Base-by-base conservation (phyloP, 306 rosid species). In the Pyrus communis region DNA sequence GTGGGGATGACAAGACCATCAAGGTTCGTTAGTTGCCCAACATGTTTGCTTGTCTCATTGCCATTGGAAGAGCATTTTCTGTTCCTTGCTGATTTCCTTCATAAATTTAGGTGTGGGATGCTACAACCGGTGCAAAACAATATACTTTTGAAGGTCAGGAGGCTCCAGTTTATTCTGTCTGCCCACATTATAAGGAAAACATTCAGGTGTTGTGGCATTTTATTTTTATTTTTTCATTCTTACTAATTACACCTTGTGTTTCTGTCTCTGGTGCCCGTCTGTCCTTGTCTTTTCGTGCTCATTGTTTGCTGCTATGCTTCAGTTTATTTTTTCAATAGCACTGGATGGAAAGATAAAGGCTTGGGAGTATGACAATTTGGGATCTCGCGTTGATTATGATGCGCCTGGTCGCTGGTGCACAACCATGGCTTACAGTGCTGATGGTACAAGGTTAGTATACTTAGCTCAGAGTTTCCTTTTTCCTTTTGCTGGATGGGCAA, bases 1-100 rank as follows among this genome's bases (percentile, higher is more conserved):
- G 98, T 38, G 98, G 98, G 42, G 97, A 94, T 71, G 97, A 94
- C 80, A 94, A 90, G 83, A 94, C 96, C 65, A 94, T 94, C 74
- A 91, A 94, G 91, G 98, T 91, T 60, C 43, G 89, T 86, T 75
- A 78, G 61, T 78, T 57, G 31, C n/a, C 52, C 42, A 71, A 45
- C 33, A 69, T 51, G 59, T 73, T 81, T 77, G 77, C 23, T 81
- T 63, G 52, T 78, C 73, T 76, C 4, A 30, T 30, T 30, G 31
- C 31, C 63, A 61, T 25, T 71, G 72, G 72, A 80, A 66, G 52
- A 43, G 67, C 60, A 25, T 61, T 73, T 42, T 57, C 40, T 18
- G 12, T 70, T 70, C 42, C 38, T 38, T 68, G 74, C 84, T 83
- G 46, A 84, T 76, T 74, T 45, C 43, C 66, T 82, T 74, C 73